Base-by-base conservation (phyloP, 352 stramenopile species). In the Phytophthora citrophthora region DNA sequence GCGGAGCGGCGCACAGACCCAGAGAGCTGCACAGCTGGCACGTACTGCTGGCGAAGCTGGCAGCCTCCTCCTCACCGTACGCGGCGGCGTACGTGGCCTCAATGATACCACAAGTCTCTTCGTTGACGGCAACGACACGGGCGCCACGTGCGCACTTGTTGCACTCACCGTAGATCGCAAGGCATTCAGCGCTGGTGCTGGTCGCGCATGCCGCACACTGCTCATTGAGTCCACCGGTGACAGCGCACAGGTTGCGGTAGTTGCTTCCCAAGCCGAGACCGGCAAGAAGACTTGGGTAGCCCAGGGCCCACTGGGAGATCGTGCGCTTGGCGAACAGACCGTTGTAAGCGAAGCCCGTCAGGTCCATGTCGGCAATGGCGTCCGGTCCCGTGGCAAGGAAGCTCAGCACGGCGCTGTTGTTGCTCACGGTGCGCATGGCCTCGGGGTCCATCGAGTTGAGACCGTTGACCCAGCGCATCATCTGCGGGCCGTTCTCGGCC, bases 401-500 rank as follows among this genome's bases (percentile, higher is more conserved):
- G 9, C 12, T 63, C 27, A 81, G 36, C 40, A 84, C 74, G 1
- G 61, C 57, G 32, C 56, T 69, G 34, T 75, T 76, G 56, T 61
- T 69, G 34, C 32, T 70, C 18, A 88, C 69, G n/a, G 61, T 63
- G 24, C 56, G 57, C 74, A 82, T 80, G 40, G 76, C 78, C 39
- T 57, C 53, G 0, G 76, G 74, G 54, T 88, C 54, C 55, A 84
- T 72, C 48, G 79, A 88, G 66, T 88, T 88, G 54, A 86, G 73
- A 4, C 79, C 79, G 31, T 86, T 86, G 27, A 88, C 68, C 68
- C 66, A 91, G 36, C 74, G 74, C 83, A 92, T 90, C 64, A 92
- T 86, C 63, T 86, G 77, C 58, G 64, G 47, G 4, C 74, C 74
- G 61, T 80, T 82, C 48, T 72, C 51, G 2, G 64, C 40, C 44